Evolutionary conservation across 2,329 filamentous ascomycete genomes (phyloP), one percentile per base, ranked within the genome.

Genomic region (Westerdykella ornata): DNA sequence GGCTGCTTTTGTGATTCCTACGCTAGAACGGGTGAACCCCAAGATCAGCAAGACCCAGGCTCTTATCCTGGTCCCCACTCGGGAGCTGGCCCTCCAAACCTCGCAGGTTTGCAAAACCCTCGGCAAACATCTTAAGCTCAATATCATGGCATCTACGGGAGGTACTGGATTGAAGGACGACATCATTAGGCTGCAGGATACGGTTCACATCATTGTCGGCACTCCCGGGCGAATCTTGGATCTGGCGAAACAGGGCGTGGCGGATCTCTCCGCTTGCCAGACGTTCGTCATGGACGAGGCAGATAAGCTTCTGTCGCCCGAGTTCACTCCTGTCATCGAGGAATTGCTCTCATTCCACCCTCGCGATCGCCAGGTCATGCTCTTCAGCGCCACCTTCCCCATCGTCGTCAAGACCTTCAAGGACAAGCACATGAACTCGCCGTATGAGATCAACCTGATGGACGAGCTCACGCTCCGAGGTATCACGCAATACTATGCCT

Each of bases 271-370:
- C 58, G 85, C 94, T 70, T 97, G 92, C 66, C 84, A 88, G 57
- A 97, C 94, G 62, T 98, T 98, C 66, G 88, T 98, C 71, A 98
- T 98, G 92, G 92, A 98, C 62, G 92, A 98, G 68, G 92, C 92
- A 41, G 92, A 98, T 70, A 98, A 98, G 74, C 81, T 98, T 46
- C 78, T 98, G 38, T 98, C 92, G 5, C 81, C 87, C 45, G 92
- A 98, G 65, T 98, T 98, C 65, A 98, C 92, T 5, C 88, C 90
- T 18, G 89, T 95, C 49, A 95, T 98, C 53, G 94, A 98, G 69
- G 88, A 98, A 66, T 77, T 98, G 16, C 76, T 98, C 37, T 84
- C 86, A 51, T 96, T 95, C 70, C 90, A 96, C 66, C 90, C 92
- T 49, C 95, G 92, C 68, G 90, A 98, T 63, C 85, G 92, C 44